Evolutionary conservation across 768 basidiomycete species (phyloP), one percentile per base, ranked within the genome.

Genomic region (Kwoniella bestiolae): DNA sequence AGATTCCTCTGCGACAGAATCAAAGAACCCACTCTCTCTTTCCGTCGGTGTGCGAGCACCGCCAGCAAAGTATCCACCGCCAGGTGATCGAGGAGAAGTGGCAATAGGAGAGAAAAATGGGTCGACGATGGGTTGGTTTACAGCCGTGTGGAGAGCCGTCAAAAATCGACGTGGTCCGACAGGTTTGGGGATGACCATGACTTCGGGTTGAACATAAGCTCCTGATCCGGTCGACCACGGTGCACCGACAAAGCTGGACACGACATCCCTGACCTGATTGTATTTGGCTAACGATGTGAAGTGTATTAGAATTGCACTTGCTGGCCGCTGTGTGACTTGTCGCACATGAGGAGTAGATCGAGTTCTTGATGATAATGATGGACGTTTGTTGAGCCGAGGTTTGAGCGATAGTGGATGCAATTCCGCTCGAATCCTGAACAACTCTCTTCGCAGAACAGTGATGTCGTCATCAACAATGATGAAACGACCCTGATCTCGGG

Each of bases 181-280:
- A 9, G 95, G 95, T 82, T 98, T 99, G 23, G 94, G 95, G 41
- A 98, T 89, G 70, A 99, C 92, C 86, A 98, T 91, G 29, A 99
- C 87, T 72, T 99, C 96, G 0, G 96, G 89, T 11, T 90, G 79
- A 16, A 63, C 51, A 26, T 73, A 73, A 5, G 73, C 53, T 3
- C 68, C 68, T 3, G 52, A 44, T 14, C 57, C 60, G 32, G 69
- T 58, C 5, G 72, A 85, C 83, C 25, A 83, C 76, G 74, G 83
- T 84, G 84, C 41, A 79, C 79, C 67, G 53, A 90, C 83, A 21
- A 88, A 83, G 18, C 86, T 87, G 70, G 94, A 90, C 21, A 98
- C 85, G 11, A 89, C 84, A 70, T 97, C 94, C 76, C 91, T 92
- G 56, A 94, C 89, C 35, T 85, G 74, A 79, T 92, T 94, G 85